A percentile compares a stretch with the other conserved stretches of the same genome.
Conservation (phyloP, 495 filamentous ascomycete species). For the Talaromyces borbonicus region DNA sequence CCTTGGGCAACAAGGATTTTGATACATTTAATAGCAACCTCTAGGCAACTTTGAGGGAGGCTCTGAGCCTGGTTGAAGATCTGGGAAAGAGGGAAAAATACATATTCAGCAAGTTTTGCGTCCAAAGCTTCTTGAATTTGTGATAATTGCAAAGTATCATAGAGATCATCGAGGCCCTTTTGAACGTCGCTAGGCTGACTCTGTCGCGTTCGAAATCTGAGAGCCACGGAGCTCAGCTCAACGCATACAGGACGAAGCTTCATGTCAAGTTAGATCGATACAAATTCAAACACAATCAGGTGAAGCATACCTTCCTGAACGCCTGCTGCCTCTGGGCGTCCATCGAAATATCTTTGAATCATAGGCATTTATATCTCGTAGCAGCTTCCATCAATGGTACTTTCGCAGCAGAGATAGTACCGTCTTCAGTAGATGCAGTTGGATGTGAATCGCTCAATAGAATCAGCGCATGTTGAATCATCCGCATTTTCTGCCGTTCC, state of each 20-base stretch:
- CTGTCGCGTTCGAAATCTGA: slow-evolving; percentile 47
- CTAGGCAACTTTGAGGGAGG: slow-evolving; percentile 61
- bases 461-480: too few relatives aligned
- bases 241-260: slow-evolving; percentile 73
- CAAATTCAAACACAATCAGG: not conserved
- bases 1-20: slow-evolving; percentile 61
- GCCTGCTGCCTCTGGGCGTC: slow-evolving; percentile 30
- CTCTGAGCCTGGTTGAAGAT: slow-evolving; percentile 68
- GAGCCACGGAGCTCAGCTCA: slow-evolving; percentile 58
- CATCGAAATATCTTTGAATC: slow-evolving; percentile 15
- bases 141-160: slow-evolving; percentile 41
- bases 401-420: too few relatives aligned
- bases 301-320: slow-evolving; percentile 27
- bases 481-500: slow-evolving; percentile 12
- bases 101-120: slow-evolving; percentile 80
- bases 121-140: slow-evolving; percentile 50
- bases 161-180: slow-evolving; percentile 43
- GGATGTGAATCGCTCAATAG: too few relatives aligned
- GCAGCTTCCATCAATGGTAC: too few relatives aligned
- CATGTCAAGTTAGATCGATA: slow-evolving; percentile 4
- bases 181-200: slow-evolving; percentile 44
- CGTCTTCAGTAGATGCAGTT: too few relatives aligned
- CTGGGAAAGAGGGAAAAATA: slow-evolving; percentile 86
- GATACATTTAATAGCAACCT: slow-evolving; percentile 65
- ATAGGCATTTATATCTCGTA: too few relatives aligned